Conservation (phyloP, 805 yeast species). For the Candida ascalaphidarum region DNA sequence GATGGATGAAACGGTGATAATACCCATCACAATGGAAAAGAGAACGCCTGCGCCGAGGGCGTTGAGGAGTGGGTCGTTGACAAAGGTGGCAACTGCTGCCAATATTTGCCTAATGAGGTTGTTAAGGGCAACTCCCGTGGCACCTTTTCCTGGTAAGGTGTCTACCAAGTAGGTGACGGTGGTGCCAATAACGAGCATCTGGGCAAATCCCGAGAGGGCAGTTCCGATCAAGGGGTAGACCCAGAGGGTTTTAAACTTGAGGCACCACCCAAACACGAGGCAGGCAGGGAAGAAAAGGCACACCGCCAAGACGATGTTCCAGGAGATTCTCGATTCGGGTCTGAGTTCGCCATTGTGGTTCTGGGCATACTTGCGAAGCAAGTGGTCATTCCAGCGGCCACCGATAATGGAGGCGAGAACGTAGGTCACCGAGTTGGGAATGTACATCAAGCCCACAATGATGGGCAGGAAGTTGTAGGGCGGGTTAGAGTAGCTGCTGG, state of each 20-base stretch:
- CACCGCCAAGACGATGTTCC: conserved; percentile 63
- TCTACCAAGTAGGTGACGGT: conserved; percentile 78
- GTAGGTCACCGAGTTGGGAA: conserved; percentile 78
- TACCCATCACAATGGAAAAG: conserved; percentile 56
- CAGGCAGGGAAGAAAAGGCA: conserved; percentile 54
- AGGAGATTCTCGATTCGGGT: conserved; percentile 75
- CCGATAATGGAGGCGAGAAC: conserved; percentile 70
- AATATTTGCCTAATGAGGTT: conserved; percentile 64
- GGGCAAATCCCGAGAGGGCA: conserved; percentile 72
- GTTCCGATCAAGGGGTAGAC: conserved; percentile 75
- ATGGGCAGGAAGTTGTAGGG: conserved; percentile 68
- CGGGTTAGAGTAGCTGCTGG: conserved; percentile 47
- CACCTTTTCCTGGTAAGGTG: conserved; percentile 79
- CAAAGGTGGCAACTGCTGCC: conserved; percentile 72
- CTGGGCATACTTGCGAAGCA: conserved; percentile 43
- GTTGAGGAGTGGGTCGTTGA: conserved; percentile 58
- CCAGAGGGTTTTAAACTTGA: conserved; percentile 62
- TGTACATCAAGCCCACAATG: conserved; percentile 65
- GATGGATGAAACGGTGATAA: conserved; percentile 36
- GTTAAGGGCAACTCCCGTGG: conserved; percentile 81
- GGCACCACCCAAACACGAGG: conserved; percentile 77
- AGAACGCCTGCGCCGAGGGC: conserved; percentile 70
- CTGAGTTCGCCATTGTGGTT: conserved; percentile 54
- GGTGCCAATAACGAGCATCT: conserved; percentile 77
- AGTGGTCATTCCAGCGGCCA: conserved; percentile 68